Evolutionary conservation across 805 yeast species (phyloP), one percentile per base, ranked within the genome.

Genomic region (Wickerhamomyces strasburgensis): DNA sequence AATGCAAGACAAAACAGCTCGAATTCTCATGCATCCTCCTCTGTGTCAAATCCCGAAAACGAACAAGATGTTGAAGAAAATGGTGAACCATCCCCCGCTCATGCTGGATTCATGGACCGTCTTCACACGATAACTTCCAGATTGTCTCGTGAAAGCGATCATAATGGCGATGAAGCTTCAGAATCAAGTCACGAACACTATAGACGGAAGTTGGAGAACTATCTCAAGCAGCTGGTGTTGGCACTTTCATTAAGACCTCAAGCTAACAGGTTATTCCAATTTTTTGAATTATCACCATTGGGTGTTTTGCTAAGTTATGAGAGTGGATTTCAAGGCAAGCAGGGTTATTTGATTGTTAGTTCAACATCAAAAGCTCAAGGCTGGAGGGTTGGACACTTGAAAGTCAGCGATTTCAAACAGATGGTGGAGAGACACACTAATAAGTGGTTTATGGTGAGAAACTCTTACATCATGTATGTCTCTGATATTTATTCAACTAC

Each of bases 381-480:
- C 3, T 93, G 98, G 98, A 70, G 95, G 49, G 96, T 90, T 5
- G 84, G 93, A 3, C 97, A 90, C 55, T 76, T 87, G 60, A 78
- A 75, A 43, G 77, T 85, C 6, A 74, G 78, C 43, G 97, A 86
- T 51, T 65, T 87, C 50, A 74, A 76, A 47, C 88, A 85, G 26
- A 87, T 93, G 96, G 83, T 90, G 35, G 79, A 76, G 46, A 78
- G 99, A 60, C 90, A 94, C 48, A 80, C 94, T 0, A 80, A 80
- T 28, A 93, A 93, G 59, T 93, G 99, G 99, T 78, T 87, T 44
- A 63, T 93, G 39, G 76, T 93, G 2, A 73, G 98, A 39, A 82
- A 80, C 54, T 82, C 95, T 1, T 93, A 86, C 52, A 69, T 93
- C 29, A 75, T 84, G 63, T 84, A 85, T 56, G 96, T 88, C 1